phyloP scores from a whole-genome alignment of 805 yeast genomes.

The Lipomyces starkeyi region DNA sequence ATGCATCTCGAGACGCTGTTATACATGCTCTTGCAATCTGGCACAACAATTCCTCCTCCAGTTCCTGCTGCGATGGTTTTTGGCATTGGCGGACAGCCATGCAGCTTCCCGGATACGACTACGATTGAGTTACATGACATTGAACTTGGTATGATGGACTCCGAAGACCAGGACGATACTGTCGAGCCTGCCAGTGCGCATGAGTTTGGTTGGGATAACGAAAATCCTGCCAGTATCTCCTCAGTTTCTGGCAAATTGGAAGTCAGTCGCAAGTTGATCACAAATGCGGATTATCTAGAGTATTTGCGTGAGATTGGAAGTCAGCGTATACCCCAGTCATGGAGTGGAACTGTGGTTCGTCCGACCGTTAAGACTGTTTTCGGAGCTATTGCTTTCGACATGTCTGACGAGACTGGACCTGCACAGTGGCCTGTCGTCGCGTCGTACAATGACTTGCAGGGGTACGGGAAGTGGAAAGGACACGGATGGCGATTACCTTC shows the following conservation, averaged over 20 bases:
- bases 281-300: conserved; percentile 33
- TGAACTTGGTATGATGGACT: conserved; percentile 29
- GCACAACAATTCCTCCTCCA: conserved; percentile 25
- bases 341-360: conserved; percentile 25
- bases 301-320: conserved; percentile 14
- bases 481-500: conserved; percentile 37
- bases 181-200: not conserved
- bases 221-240: conserved; percentile 29
- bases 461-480: conserved; percentile 27
- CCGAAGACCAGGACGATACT: conserved; percentile 11
- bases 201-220: conserved; percentile 39
- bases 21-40: conserved; percentile 38
- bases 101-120: not conserved
- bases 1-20: conserved; percentile 40
- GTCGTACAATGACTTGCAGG: conserved; percentile 34
- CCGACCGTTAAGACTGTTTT: conserved; percentile 35
- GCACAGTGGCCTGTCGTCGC: conserved; percentile 38
- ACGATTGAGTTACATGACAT: not conserved
- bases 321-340: conserved; percentile 26
- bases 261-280: conserved; percentile 31
- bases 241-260: conserved; percentile 14
- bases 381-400: conserved; percentile 20
- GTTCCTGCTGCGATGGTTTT: conserved; percentile 12
- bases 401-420: conserved; percentile 14
- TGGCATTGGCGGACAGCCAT: not conserved